These are phyloP conservation scores for Saussurea involucrata DNA, from an alignment of 129 eudicot genomes.

Conservation along the genomic window DNA sequence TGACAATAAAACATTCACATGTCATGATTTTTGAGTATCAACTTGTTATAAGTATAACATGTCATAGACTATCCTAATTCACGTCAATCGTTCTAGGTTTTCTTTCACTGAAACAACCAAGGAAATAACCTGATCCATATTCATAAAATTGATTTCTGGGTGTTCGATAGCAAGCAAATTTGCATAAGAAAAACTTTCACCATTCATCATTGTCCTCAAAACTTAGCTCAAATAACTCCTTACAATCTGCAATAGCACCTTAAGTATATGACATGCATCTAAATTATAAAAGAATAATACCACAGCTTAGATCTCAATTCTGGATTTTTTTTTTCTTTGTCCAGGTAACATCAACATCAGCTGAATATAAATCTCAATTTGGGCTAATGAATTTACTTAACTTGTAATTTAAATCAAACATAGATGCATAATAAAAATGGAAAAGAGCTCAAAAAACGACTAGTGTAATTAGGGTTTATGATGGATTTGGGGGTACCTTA, in stretches of 20 bases:
- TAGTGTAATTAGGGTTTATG: too few relatives aligned
- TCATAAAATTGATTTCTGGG: background rate
- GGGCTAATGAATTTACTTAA: background rate
- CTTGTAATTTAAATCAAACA: background rate
- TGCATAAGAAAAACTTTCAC: background rate
- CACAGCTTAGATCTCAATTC: slow-evolving; percentile 17
- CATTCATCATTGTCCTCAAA: background rate
- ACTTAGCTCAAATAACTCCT: background rate
- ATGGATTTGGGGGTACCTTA: too few relatives aligned
- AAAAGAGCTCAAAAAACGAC: too few relatives aligned
- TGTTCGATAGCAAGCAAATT: background rate
- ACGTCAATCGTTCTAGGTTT: background rate
- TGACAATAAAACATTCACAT: background rate
- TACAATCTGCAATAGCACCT: background rate
- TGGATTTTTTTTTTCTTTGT: background rate
- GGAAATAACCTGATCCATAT: background rate
- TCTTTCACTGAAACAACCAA: background rate
- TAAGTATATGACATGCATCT: background rate
- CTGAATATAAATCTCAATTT: background rate
- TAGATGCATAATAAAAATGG: background rate
- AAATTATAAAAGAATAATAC: background rate
- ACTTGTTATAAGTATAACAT: background rate
- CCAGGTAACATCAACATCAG: background rate
- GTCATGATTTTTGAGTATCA: background rate
- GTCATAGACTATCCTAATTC: background rate